These are phyloP conservation scores for Arthroderma sp. DNA, from an alignment of 2,329 filamentous ascomycete species.

Conservation along the genomic window DNA sequence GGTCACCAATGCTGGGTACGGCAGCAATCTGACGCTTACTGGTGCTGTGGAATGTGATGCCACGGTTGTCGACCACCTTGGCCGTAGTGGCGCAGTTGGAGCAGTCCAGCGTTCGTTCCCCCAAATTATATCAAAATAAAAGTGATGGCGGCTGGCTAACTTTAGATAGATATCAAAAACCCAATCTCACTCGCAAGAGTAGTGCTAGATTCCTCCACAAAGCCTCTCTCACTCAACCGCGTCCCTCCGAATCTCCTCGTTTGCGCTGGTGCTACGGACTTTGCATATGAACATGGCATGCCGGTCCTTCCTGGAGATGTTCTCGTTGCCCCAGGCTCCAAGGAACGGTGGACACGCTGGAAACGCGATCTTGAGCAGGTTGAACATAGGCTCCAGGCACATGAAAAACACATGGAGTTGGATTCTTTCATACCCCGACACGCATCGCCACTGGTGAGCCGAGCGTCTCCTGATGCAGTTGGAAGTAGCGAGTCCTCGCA, in stretches of 20 bases:
- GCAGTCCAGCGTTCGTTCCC: conserved; percentile 66
- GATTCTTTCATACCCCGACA: not conserved
- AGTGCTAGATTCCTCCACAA: conserved; percentile 65
- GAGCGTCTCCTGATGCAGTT: not conserved
- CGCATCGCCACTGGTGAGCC: not conserved
- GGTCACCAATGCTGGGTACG: conserved; percentile 92
- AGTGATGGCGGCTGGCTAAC: not conserved
- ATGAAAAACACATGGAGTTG: conserved; percentile 17
- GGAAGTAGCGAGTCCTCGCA: conserved; percentile 2
- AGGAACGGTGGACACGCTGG: conserved; percentile 72
- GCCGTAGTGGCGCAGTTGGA: conserved; percentile 84
- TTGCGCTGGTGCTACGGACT: conserved; percentile 72
- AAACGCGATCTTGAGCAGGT: conserved; percentile 49
- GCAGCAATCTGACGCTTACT: conserved; percentile 85
- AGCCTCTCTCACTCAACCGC: conserved; percentile 67
- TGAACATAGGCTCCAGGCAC: conserved; percentile 20
- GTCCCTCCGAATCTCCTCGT: conserved; percentile 90
- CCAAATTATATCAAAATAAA: not conserved
- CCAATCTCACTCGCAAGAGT: conserved; percentile 77
- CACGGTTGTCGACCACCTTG: conserved; percentile 78
- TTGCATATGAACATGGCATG: conserved; percentile 69
- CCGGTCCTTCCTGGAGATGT: conserved; percentile 59
- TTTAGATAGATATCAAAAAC: conserved; percentile 65
- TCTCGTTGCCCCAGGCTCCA: conserved; percentile 67
- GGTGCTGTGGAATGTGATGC: conserved; percentile 92